Conservation (phyloP, 1,139 yeast genomes). For the Kurtzmaniella quercitrusa region DNA sequence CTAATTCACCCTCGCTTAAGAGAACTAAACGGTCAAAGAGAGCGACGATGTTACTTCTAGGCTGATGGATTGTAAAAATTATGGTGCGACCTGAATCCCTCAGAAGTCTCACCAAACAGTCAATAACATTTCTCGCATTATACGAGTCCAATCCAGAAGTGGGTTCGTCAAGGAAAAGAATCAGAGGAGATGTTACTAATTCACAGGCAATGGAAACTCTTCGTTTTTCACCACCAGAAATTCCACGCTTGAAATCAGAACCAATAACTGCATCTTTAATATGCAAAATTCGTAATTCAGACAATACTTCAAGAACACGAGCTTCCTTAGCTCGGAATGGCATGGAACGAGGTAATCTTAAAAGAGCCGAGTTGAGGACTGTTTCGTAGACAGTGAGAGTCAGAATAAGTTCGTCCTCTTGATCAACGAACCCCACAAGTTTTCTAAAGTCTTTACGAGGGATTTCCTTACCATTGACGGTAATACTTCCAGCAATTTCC, state of each 20-base stretch:
- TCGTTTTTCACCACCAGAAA: conserved; percentile 91
- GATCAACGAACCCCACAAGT: conserved; percentile 94
- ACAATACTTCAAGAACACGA: conserved; percentile 79
- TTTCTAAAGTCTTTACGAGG: conserved; percentile 48
- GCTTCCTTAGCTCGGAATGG: conserved; percentile 65
- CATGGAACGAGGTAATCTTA: conserved; percentile 82
- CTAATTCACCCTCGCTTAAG: conserved; percentile 79
- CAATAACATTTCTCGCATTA: conserved; percentile 89
- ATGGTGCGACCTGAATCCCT: conserved; percentile 80
- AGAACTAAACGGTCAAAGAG: conserved; percentile 78
- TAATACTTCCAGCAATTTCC: conserved; percentile 55
- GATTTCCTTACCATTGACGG: conserved; percentile 64
- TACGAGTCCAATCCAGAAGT: conserved; percentile 94
- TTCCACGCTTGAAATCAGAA: conserved; percentile 84
- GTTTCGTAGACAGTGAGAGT: conserved; percentile 95
- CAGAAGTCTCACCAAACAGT: conserved; percentile 76
- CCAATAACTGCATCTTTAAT: conserved; percentile 88
- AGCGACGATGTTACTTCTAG: conserved; percentile 93
- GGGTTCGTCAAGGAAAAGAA: conserved; percentile 81
- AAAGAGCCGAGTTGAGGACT: conserved; percentile 83
- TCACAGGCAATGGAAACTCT: conserved; percentile 90
- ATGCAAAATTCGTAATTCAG: conserved; percentile 75
- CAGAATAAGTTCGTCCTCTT: conserved; percentile 86
- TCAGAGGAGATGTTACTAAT: conserved; percentile 79
- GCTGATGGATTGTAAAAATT: conserved; percentile 92